phyloP scores from a whole-genome alignment of 306 rosid genomes.

The Coriaria nepalensis region DNA sequence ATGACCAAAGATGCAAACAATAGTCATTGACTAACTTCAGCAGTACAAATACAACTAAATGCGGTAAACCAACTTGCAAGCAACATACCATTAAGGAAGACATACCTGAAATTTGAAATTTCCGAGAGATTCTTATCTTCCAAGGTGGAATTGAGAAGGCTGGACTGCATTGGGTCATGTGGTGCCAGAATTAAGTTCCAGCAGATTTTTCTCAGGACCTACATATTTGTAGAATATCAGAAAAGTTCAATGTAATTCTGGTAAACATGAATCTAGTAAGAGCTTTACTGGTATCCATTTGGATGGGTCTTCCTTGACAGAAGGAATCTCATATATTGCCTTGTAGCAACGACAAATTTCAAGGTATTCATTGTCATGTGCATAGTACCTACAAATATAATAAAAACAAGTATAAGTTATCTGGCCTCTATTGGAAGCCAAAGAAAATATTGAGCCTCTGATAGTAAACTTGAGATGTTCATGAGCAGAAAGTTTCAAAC shows the following conservation, averaged over 20 bases:
- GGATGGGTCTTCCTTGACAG: slow-evolving; percentile 55
- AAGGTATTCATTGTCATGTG: slow-evolving; percentile 70
- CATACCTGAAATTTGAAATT: slow-evolving; percentile 57
- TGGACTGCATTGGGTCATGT: slow-evolving; percentile 84
- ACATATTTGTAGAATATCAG: slow-evolving; percentile 7
- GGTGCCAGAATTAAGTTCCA: slow-evolving; percentile 83
- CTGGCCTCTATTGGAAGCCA: too few relatives aligned
- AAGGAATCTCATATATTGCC: slow-evolving; percentile 72
- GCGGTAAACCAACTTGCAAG: too few relatives aligned
- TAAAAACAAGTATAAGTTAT: too few relatives aligned
- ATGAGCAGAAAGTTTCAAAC: background rate
- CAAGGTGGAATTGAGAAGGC: slow-evolving; percentile 80
- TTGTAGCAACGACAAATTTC: slow-evolving; percentile 88
- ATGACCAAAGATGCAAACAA: slow-evolving; percentile 1
- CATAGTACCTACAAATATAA: slow-evolving; percentile 41
- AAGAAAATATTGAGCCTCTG: too few relatives aligned
- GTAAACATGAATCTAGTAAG: background rate
- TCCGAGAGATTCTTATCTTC: slow-evolving; percentile 85
- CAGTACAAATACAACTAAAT: too few relatives aligned
- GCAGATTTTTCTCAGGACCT: slow-evolving; percentile 82
- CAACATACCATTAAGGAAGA: background rate
- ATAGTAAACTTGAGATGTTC: too few relatives aligned
- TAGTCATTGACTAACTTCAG: background rate
- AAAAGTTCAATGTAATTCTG: slow-evolving; percentile 3
- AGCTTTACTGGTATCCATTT: slow-evolving; percentile 55